Percentiles rank a stretch among this genome's conserved stretches.
phyloP scores from a whole-genome alignment of 2,329 filamentous ascomycete genomes.

The Aspergillus sp. region DNA sequence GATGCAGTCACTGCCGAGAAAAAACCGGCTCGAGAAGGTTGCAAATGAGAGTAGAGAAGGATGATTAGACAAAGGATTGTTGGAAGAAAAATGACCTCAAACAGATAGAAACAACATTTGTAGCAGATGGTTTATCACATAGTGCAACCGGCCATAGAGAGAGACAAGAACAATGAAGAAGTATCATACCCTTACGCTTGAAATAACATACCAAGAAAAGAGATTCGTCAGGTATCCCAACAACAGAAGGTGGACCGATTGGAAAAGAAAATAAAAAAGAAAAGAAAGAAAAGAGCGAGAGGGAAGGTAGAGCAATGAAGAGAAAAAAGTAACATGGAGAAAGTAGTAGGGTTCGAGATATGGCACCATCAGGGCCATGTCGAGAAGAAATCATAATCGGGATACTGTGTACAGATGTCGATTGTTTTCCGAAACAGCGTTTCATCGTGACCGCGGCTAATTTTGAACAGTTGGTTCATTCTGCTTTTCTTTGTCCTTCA shows the following conservation, averaged over 20 bases:
- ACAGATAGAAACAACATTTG: conserved; percentile 17
- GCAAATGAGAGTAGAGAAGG: conserved; percentile 13
- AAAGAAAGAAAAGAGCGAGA: conserved; percentile 2
- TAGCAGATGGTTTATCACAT: conserved; percentile 23
- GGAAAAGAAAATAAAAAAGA: conserved; percentile 13
- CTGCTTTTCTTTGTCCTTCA: conserved; percentile 45
- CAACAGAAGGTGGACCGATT: conserved; percentile 18
- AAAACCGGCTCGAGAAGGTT: conserved; percentile 8
- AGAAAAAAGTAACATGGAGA: conserved; percentile 8
- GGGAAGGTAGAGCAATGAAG: background rate
- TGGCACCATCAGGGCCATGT: conserved; percentile 21
- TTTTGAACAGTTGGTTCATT: conserved; percentile 18
- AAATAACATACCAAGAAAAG: conserved; percentile 30
- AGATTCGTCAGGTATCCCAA: conserved; percentile 35
- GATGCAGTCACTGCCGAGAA: conserved; percentile 4
- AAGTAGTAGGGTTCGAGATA: background rate
- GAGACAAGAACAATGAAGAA: conserved; percentile 31
- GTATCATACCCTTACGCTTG: conserved; percentile 34
- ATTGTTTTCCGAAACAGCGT: conserved; percentile 15
- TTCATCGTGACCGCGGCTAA: conserved; percentile 25
- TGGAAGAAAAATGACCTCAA: conserved; percentile 7
- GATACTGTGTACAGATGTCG: conserved; percentile 16
- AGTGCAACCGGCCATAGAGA: conserved; percentile 34
- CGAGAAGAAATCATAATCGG: conserved; percentile 22
- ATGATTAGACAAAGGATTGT: conserved; percentile 11